These are phyloP conservation scores for Starmerella vitae DNA, from an alignment of 805 yeast species.

Conservation along the genomic window DNA sequence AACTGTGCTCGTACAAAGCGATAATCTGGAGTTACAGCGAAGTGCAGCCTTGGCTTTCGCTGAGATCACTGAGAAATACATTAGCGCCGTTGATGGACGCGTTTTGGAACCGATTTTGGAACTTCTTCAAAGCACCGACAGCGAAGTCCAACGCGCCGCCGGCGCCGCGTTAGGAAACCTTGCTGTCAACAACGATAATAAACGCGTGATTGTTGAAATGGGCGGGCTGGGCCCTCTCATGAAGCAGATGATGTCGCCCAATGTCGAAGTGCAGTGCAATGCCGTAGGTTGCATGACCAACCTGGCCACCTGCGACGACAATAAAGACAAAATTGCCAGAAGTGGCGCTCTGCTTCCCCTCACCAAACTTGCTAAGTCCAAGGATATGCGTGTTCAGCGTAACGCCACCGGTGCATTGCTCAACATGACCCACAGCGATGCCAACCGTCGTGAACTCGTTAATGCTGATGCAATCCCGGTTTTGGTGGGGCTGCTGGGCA, in stretches of 20 bases:
- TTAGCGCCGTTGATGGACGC: slow-evolving; percentile 76
- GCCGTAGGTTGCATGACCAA: slow-evolving; percentile 99
- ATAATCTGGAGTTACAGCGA: slow-evolving; percentile 85
- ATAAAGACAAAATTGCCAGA: slow-evolving; percentile 88
- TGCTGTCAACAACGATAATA: slow-evolving; percentile 93
- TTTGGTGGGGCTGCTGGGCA: slow-evolving; percentile 68
- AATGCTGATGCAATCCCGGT: slow-evolving; percentile 98
- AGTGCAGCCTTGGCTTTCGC: slow-evolving; percentile 98
- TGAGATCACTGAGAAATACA: slow-evolving; percentile 86
- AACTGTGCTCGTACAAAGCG: slow-evolving; percentile 85
- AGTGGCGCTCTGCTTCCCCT: slow-evolving; percentile 92
- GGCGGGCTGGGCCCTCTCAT: slow-evolving; percentile 94
- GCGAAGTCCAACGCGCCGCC: slow-evolving; percentile 96
- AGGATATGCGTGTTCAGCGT: slow-evolving; percentile 91
- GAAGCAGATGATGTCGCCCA: slow-evolving; percentile 93
- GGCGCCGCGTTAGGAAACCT: slow-evolving; percentile 97
- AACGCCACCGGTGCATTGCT: slow-evolving; percentile 96
- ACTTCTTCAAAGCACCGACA: slow-evolving; percentile 70
- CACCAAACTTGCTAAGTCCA: slow-evolving; percentile 85
- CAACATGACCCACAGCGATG: slow-evolving; percentile 96
- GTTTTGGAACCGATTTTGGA: slow-evolving; percentile 89
- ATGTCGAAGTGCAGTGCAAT: slow-evolving; percentile 96
- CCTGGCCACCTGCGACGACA: slow-evolving; percentile 94
- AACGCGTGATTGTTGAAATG: slow-evolving; percentile 88
- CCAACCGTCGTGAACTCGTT: slow-evolving; percentile 89